Conservation (phyloP, 2,329 filamentous ascomycete genomes). For the Epichloe sibirici region DNA sequence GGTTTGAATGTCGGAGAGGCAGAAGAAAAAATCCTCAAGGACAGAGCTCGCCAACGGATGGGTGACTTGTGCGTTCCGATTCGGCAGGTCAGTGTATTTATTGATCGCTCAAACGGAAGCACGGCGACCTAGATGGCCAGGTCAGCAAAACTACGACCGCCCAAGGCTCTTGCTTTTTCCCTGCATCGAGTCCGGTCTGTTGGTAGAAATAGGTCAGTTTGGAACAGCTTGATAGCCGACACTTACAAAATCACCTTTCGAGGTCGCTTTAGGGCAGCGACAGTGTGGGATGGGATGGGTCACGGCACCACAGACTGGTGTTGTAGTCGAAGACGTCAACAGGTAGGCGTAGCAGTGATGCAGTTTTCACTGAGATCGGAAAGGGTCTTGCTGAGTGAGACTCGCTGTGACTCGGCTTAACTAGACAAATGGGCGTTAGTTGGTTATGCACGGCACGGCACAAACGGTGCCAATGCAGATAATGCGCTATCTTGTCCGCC, state of each 20-base stretch:
- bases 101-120: background rate
- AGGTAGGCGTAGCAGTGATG: conserved; percentile 1
- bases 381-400: background rate
- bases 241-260: background rate
- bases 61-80: background rate
- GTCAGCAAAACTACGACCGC: conserved; percentile 4
- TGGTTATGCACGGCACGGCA: background rate
- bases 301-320: background rate
- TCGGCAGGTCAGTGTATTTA: background rate
- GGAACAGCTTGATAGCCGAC: background rate
- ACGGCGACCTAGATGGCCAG: conserved; percentile 4
- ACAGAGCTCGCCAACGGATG: background rate
- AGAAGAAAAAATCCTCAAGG: background rate
- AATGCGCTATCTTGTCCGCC: background rate
- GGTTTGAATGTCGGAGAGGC: background rate
- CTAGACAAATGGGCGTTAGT: background rate
- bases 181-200: background rate
- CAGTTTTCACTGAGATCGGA: conserved; percentile 2
- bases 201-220: background rate
- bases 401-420: background rate
- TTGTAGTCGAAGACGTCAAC: conserved; percentile 1
- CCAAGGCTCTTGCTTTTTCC: background rate
- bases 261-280: background rate
- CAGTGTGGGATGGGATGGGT: background rate
- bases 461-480: background rate